These are phyloP conservation scores for Arabis hirsuta DNA, from an alignment of 345 rosid genomes.

Conservation along the genomic window DNA sequence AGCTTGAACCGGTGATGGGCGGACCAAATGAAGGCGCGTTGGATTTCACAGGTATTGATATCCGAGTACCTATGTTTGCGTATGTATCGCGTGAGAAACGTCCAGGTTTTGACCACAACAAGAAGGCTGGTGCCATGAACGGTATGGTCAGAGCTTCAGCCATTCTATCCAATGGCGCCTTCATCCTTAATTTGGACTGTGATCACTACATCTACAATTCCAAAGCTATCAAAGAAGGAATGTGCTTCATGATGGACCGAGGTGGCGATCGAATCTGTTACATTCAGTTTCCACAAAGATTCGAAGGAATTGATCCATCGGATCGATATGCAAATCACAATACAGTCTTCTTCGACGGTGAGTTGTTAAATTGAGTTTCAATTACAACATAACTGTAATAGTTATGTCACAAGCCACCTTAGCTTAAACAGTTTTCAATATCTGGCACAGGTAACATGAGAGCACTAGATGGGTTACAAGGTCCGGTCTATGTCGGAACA, in stretches of 20 bases:
- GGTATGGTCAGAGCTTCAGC: slow-evolving; percentile 95
- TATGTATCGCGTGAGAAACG: slow-evolving; percentile 87
- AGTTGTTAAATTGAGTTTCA: slow-evolving; percentile 19
- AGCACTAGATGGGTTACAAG: slow-evolving; percentile 93
- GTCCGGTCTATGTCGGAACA: slow-evolving; percentile 93
- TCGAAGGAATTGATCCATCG: slow-evolving; percentile 96
- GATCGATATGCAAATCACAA: slow-evolving; percentile 94
- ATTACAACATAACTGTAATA: not conserved
- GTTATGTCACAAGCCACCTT: slow-evolving; percentile 22
- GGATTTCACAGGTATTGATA: slow-evolving; percentile 79
- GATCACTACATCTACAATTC: slow-evolving; percentile 87
- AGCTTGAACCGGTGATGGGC: slow-evolving; percentile 72
- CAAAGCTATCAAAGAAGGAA: slow-evolving; percentile 78
- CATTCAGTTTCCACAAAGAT: slow-evolving; percentile 91
- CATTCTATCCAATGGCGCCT: slow-evolving; percentile 80
- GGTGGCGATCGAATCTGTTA: slow-evolving; percentile 92
- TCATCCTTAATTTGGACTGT: slow-evolving; percentile 85
- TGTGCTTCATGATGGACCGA: slow-evolving; percentile 99
- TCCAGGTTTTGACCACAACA: slow-evolving; percentile 84
- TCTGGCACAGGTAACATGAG: slow-evolving; percentile 71
- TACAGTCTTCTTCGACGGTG: slow-evolving; percentile 83
- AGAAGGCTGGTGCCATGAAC: slow-evolving; percentile 97
- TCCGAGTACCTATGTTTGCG: slow-evolving; percentile 82
- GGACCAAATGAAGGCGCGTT: slow-evolving; percentile 62
- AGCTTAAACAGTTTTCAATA: not conserved